These are phyloP conservation scores for Lachancea kluyveri DNA, from an alignment of 805 yeast genomes.

Conservation along the genomic window DNA sequence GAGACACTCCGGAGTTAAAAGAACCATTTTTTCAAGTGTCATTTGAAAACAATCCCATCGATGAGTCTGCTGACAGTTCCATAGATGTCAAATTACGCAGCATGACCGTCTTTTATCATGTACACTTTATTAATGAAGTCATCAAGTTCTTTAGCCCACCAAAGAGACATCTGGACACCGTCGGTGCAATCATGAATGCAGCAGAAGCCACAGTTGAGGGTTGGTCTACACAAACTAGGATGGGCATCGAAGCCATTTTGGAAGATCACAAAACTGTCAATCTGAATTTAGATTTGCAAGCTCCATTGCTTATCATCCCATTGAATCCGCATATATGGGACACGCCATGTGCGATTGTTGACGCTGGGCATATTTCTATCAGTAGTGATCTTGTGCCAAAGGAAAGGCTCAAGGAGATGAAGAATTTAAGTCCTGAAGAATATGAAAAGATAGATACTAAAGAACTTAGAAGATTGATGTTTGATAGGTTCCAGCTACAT, in stretches of 20 bases:
- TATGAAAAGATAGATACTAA: conserved; percentile 50
- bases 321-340: conserved; percentile 70
- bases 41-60: conserved; percentile 83
- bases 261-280: conserved; percentile 91
- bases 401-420: conserved; percentile 60
- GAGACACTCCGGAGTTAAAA: conserved; percentile 22
- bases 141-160: conserved; percentile 81
- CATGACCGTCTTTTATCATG: conserved; percentile 86
- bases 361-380: conserved; percentile 92
- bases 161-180: conserved; percentile 74
- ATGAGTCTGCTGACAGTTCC: conserved; percentile 75
- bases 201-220: conserved; percentile 95
- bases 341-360: conserved; percentile 85
- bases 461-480: conserved; percentile 71
- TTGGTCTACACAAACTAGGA: conserved; percentile 77
- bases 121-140: conserved; percentile 72
- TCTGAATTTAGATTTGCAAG: conserved; percentile 82
- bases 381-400: conserved; percentile 74
- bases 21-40: conserved; percentile 77
- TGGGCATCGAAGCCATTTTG: conserved; percentile 88
- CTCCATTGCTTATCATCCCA: conserved; percentile 86
- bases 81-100: conserved; percentile 70
- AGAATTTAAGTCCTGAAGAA: conserved; percentile 57
- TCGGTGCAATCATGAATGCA: conserved; percentile 85
- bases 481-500: conserved; percentile 73